Base-by-base conservation (phyloP, 2,329 filamentous ascomycete genomes). In the Ophiosphaerella korrae region DNA sequence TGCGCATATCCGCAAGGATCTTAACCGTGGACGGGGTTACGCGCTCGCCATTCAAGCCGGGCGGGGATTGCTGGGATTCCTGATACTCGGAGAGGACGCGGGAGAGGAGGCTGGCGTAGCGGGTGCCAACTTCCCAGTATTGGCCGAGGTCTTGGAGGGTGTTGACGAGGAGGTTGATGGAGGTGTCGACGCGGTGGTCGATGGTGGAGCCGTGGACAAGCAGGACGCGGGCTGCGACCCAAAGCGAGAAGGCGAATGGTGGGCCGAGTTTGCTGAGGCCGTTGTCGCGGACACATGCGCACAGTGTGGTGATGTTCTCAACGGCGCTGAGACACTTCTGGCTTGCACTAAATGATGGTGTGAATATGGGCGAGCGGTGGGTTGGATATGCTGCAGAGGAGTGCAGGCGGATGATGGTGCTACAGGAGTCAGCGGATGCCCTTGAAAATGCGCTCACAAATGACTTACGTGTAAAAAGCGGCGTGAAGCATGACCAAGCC, bases 361-460 rank as follows among this genome's bases (percentile, higher is more conserved):
- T 92, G 75, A 96, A 97, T 45, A 96, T 92, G 11, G 88, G 87
- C 1, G 90, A 96, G 29, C 90, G 83, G 3, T 90, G 94, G 4
- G 91, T 95, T 3, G 92, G 92, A 72, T 96, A 97, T 2, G 92
- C 92, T 5, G 92, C 91, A 1, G 91, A 96, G 0, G 92, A 96
- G 75, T 96, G 92, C 21, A 96, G 81, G 32, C 92, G 86, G 62
- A 97, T 96, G 7, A 96, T 87, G 39, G 92, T 89, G 0, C 82
- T 85, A 40, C 29, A 24, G 16, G 21, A 7, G 43, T 78, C 42
- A 72, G 60, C 6, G 42, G 35, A 36, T 7, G 12, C 6, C 9
- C 5, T 24, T 1, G 38, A 29, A 29, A 40, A 29, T 16, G 18
- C 13, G 12, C 16, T 9, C 2, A 36, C 11, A 71, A 75, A 1